A percentile compares a stretch with the other conserved stretches of the same genome.
Conservation (phyloP, 23 red algal species). For the Agarophyton chilense region DNA sequence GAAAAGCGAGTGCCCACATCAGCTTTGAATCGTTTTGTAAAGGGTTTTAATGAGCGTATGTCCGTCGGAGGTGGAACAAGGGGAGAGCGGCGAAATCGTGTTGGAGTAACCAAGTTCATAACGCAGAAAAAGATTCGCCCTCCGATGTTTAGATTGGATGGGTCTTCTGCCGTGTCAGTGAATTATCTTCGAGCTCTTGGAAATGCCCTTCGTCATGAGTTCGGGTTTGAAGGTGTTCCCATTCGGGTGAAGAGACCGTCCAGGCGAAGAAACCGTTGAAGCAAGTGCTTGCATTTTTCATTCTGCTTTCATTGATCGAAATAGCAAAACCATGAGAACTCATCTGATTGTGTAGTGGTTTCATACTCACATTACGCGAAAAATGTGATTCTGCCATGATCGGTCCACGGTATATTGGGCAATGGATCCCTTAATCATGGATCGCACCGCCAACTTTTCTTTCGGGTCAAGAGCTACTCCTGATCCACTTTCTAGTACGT, state of each 20-base stretch:
- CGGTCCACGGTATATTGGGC: not conserved
- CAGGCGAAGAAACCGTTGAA: slow-evolving; percentile 21
- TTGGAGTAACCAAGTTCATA: slow-evolving; percentile 68
- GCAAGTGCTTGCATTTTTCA: not conserved
- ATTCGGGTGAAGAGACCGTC: slow-evolving; percentile 72
- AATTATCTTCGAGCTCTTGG: slow-evolving; percentile 71
- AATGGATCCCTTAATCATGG: slow-evolving; percentile 17
- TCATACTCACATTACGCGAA: not conserved
- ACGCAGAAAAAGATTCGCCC: slow-evolving; percentile 77
- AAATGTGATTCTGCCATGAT: not conserved
- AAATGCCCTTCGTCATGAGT: slow-evolving; percentile 79
- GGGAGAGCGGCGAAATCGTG: slow-evolving; percentile 49
- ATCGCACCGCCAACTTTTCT: slow-evolving; percentile 39
- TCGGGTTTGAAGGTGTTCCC: slow-evolving; percentile 84
- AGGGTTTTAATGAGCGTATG: slow-evolving; percentile 61
- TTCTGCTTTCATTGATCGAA: not conserved
- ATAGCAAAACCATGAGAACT: not conserved
- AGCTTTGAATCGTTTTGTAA: slow-evolving; percentile 66
- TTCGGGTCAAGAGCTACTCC: slow-evolving; percentile 13
- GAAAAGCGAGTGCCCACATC: slow-evolving; percentile 57
- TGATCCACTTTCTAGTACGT: slow-evolving; percentile 15
- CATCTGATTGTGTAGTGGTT: not conserved
- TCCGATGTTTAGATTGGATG: slow-evolving; percentile 81
- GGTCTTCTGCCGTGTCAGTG: slow-evolving; percentile 68
- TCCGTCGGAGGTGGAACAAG: slow-evolving; percentile 36